phyloP scores from a whole-genome alignment of 257 asterid species.

The Solanum rostratum region DNA sequence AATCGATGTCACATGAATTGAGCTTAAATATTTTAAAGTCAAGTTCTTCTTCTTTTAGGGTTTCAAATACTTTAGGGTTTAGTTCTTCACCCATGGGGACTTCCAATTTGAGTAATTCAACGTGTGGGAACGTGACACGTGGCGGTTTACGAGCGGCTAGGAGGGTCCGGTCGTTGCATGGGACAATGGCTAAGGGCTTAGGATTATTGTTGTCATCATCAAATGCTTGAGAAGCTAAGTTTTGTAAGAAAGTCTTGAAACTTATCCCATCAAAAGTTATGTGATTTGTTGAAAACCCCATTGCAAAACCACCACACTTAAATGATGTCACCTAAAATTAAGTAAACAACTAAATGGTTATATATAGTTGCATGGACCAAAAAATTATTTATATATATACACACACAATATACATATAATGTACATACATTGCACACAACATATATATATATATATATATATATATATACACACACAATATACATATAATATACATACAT shows the following conservation, averaged over 20 bases:
- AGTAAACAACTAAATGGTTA: not conserved
- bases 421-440: too few species aligned
- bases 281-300: slow-evolving; percentile 67
- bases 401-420: too few species aligned
- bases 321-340: slow-evolving; percentile 63
- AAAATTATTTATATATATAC: too few species aligned
- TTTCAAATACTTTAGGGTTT: slow-evolving; percentile 34
- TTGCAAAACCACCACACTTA: slow-evolving; percentile 73
- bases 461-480: too few species aligned
- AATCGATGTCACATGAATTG: slow-evolving; percentile 23
- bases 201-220: slow-evolving; percentile 24
- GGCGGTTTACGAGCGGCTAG: slow-evolving; percentile 83
- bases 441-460: too few species aligned
- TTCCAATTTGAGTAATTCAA: slow-evolving; percentile 55
- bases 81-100: slow-evolving; percentile 38
- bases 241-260: slow-evolving; percentile 53
- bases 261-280: slow-evolving; percentile 55
- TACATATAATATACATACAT: too few species aligned
- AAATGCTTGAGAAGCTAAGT: slow-evolving; percentile 75
- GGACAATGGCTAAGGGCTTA: slow-evolving; percentile 39
- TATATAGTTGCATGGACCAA: not conserved
- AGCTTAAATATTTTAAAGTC: slow-evolving; percentile 48
- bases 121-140: slow-evolving; percentile 71
- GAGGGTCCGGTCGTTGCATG: slow-evolving; percentile 55
- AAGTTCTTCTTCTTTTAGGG: slow-evolving; percentile 38